Base-by-base conservation (phyloP, 306 rosid genomes). In the Betula pendula region DNA sequence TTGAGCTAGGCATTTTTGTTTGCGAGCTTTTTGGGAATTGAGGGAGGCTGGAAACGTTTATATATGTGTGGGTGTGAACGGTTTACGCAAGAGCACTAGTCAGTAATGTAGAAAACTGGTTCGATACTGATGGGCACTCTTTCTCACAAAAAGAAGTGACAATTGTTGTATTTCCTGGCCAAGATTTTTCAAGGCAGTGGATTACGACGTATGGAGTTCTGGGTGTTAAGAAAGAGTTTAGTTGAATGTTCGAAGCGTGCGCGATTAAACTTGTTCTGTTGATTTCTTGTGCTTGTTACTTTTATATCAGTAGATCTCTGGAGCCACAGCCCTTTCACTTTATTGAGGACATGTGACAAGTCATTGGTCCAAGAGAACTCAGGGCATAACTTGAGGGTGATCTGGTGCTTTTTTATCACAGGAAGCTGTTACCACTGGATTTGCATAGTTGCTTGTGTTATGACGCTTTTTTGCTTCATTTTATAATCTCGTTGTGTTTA, bases 401-500 rank as follows among this genome's bases (percentile, higher is more conserved):
- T 24, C 33, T 56, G 33, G 33, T 56, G 29, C 63, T 56, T 56
- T 56, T 22, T 4, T 56, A 5, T 56, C 14, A 12, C 63, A 1
- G 48, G 13, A 44, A 44, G 48, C 48, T 44, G 2, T 38, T 45
- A 45, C 3, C 49, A 45, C 1, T 56, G 63, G 63, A 56, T 56
- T 56, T 24, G 16, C 63, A 22, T 24, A 56, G 15, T 56, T n/a
- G 6, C 31, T 56, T 24, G 15, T 10, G 33, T 56, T 24, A 22
- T 24, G 6, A 24, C 22, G 6, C 59, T n/a, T n/a, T 52, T n/a
- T 56, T 56, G 68, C 40, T 42, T 15, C 59, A 70, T 78, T 24
- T 48, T 13, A 77, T 68, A 24, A 44, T 20, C n/a, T 22, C 65
- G 27, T 70, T 40, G 16, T 83, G 77, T 69, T 24, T 24, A 33